phyloP scores from a whole-genome alignment of 129 eudicot species.

The Silybum marianum region DNA sequence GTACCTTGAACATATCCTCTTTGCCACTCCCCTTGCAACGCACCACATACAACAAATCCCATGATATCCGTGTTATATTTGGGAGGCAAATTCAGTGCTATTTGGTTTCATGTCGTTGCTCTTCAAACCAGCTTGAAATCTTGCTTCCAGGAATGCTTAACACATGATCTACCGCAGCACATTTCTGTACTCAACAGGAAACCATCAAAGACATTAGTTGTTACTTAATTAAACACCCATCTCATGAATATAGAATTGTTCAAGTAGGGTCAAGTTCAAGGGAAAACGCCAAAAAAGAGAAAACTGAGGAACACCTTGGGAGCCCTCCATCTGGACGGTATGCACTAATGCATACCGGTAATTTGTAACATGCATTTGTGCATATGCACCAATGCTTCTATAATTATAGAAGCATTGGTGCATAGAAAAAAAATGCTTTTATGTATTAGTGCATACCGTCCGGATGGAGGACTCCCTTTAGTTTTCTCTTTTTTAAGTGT shows the following conservation, averaged over 20 bases:
- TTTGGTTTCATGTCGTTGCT: not conserved
- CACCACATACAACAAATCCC: not conserved
- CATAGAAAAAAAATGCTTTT: too few relatives aligned
- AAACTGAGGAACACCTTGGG: too few relatives aligned
- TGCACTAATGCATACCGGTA: too few relatives aligned
- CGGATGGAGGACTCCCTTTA: too few relatives aligned
- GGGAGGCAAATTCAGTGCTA: not conserved
- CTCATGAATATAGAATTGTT: not conserved
- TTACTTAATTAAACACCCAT: not conserved
- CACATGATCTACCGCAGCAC: not conserved
- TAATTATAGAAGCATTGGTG: too few relatives aligned
- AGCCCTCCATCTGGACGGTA: too few relatives aligned
- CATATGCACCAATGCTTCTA: too few relatives aligned
- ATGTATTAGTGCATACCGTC: too few relatives aligned
- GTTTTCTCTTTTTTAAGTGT: too few relatives aligned
- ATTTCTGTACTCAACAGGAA: not conserved
- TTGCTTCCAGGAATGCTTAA: not conserved
- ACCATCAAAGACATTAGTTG: not conserved
- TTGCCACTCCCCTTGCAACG: not conserved
- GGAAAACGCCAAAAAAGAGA: too few relatives aligned
- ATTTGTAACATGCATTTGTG: too few relatives aligned
- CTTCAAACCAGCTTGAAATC: not conserved
- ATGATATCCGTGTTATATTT: not conserved
- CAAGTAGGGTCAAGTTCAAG: too few relatives aligned
- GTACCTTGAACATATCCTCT: not conserved